A percentile compares a stretch with the other conserved stretches of the same genome.
Evolutionary conservation across 140 eudicot species (phyloP).

Genomic region (Bidens hawaiensis): DNA sequence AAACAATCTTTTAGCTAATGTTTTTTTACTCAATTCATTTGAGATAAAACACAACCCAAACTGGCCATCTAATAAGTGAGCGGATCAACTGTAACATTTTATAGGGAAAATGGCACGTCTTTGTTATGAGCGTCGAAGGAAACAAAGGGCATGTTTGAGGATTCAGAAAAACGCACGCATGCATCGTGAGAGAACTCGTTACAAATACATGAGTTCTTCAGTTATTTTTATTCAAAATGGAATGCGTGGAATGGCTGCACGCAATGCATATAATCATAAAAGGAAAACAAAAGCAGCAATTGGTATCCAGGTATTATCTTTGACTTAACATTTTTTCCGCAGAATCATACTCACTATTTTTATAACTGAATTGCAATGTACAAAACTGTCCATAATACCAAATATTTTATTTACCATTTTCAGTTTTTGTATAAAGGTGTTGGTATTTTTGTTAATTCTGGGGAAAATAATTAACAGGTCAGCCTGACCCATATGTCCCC

Average conservation of each 20-base stretch:
- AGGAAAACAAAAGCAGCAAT: constrained; percentile 56
- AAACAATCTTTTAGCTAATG: background rate
- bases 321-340: background rate
- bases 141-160: constrained; percentile 54
- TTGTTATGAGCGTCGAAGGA: constrained; percentile 37
- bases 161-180: constrained; percentile 61
- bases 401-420: background rate
- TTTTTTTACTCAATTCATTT: background rate
- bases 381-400: background rate
- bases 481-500: background rate
- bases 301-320: constrained; percentile 60
- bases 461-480: background rate
- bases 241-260: constrained; percentile 69
- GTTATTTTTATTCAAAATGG: constrained; percentile 55
- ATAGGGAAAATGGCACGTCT: constrained; percentile 57
- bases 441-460: background rate
- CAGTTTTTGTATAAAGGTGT: background rate
- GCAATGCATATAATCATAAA: constrained; percentile 34
- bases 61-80: background rate
- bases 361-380: background rate
- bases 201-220: constrained; percentile 29
- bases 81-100: background rate
- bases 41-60: background rate
- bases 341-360: background rate
- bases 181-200: constrained; percentile 49